Evolutionary conservation across 768 basidiomycete genomes (phyloP).

Genomic region (Trametes cubensis): DNA sequence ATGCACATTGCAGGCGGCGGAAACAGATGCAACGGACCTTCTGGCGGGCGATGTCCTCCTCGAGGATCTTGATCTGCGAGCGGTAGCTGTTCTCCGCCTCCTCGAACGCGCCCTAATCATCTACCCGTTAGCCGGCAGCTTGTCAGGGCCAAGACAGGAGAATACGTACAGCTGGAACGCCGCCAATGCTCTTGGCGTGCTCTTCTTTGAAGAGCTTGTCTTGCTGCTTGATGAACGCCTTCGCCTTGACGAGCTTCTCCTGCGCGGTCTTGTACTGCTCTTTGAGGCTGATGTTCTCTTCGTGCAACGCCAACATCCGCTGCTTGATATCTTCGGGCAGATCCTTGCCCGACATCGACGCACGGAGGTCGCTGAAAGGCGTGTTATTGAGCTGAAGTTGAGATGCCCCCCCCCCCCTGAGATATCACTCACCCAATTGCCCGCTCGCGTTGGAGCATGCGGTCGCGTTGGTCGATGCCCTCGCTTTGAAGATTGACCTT

Average conservation of each 20-base stretch:
- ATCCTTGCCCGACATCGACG: constrained; percentile 75
- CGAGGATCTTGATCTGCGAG: constrained; percentile 35
- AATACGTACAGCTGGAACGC: constrained; percentile 47
- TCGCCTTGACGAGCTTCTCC: constrained; percentile 82
- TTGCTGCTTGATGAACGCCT: constrained; percentile 89
- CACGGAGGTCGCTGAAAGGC: constrained; percentile 68
- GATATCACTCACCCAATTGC: constrained; percentile 67
- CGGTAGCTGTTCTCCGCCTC: constrained; percentile 60
- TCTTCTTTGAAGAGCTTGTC: constrained; percentile 88
- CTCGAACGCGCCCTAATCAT: constrained; percentile 57
- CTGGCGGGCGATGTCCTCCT: constrained; percentile 46
- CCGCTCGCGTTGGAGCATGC: constrained; percentile 82
- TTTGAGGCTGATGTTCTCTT: constrained; percentile 72
- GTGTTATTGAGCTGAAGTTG: not conserved
- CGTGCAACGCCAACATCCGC: constrained; percentile 72
- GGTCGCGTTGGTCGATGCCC: constrained; percentile 87
- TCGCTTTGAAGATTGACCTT: constrained; percentile 90
- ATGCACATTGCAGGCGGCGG: not conserved
- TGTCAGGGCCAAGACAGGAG: not conserved
- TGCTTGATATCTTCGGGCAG: constrained; percentile 82
- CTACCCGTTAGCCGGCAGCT: not conserved
- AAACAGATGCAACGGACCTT: constrained; percentile 43
- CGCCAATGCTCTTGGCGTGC: constrained; percentile 57
- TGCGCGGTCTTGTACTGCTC: constrained; percentile 69
- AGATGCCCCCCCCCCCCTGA: not conserved